Evolutionary conservation across 2,329 filamentous ascomycete species (phyloP).

Genomic region (Pyricularia grisea): DNA sequence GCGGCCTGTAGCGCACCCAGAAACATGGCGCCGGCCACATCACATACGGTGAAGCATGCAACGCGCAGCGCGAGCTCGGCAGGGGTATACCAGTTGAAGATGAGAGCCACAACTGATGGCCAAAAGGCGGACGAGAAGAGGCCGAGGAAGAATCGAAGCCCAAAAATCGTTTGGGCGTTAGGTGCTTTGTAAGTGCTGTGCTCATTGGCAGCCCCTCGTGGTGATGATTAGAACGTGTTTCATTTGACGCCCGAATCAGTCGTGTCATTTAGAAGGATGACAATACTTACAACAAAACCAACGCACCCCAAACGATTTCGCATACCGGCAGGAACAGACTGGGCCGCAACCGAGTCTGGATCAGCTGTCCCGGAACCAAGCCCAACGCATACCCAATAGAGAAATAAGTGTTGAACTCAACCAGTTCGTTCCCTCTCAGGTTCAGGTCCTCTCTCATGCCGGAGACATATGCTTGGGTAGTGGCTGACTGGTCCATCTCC

Average conservation of each 20-base stretch:
- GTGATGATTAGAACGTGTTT: background rate
- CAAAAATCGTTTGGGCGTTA: conserved; percentile 26
- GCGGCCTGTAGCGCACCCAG: conserved; percentile 21
- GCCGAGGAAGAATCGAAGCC: conserved; percentile 33
- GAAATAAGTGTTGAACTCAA: conserved; percentile 43
- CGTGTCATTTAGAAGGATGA: background rate
- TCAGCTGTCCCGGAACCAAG: conserved; percentile 26
- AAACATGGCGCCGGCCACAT: conserved; percentile 4
- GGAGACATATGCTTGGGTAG: conserved; percentile 26
- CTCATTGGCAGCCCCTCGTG: background rate
- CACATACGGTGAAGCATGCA: conserved; percentile 4
- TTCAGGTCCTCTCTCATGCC: conserved; percentile 37
- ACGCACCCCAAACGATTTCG: conserved; percentile 21
- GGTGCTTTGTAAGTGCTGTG: conserved; percentile 23
- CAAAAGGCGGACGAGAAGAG: conserved; percentile 14
- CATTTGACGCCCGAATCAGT: background rate
- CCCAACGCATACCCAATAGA: conserved; percentile 50
- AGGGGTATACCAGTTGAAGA: conserved; percentile 29
- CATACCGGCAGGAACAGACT: conserved; percentile 1
- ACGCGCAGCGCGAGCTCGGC: conserved; percentile 30
- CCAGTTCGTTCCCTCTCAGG: conserved; percentile 37
- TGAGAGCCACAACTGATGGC: conserved; percentile 3
- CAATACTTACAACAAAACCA: conserved; percentile 12
- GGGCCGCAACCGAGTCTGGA: conserved; percentile 18
- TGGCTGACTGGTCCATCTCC: conserved; percentile 26